Base-by-base conservation (phyloP, 23 red algal species). In the Gracilaria caudata region DNA sequence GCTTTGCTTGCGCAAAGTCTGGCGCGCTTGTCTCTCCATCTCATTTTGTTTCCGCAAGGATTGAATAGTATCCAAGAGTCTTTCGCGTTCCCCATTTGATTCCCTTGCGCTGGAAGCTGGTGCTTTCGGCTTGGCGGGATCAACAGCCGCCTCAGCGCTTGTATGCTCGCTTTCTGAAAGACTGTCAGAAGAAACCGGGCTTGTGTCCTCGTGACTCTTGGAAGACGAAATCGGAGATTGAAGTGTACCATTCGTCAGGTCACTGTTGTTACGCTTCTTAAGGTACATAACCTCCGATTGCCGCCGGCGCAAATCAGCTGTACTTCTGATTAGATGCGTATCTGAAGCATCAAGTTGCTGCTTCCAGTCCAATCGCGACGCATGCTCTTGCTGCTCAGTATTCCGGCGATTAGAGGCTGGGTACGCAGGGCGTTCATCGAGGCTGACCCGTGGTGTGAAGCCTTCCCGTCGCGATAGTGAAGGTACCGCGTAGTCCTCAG, bases 181-280 rank as follows among this genome's bases (percentile, higher is more conserved):
- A 55, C 65, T 68, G 35, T 86, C 82, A 29, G 82, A 86, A 46
- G 82, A 86, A 24, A 86, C 65, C 61, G 82, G 82, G 21, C 82
- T 86, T 34, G 61, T 73, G 21, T 73, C 66, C 28, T 73, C 82
- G 26, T 68, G 82, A 46, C 61, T 72, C 43, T 86, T 72, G n/a
- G 61, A 46, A 2, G 82, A 57, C 8, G 82, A 72, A 25, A 83
- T 83, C 0, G 79, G 58, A 5, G 70, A 75, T 40, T 19, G 70
- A 46, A 75, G 70, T 29, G 70, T 26, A 24, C 79, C 56, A 55
- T 72, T 68, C 2, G 60, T 72, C 45, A 57, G 28, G 66, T 86
- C 82, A 37, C 65, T 71, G 46, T 68, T 86, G 66, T 86, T 86
- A 11, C 82, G 61, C 29, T 86, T 73, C 64, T 86, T 86, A 26